Evolutionary conservation across 768 basidiomycete species (phyloP), one percentile per base, ranked within the genome.

Genomic region (Pulveroboletus ravenelii): DNA sequence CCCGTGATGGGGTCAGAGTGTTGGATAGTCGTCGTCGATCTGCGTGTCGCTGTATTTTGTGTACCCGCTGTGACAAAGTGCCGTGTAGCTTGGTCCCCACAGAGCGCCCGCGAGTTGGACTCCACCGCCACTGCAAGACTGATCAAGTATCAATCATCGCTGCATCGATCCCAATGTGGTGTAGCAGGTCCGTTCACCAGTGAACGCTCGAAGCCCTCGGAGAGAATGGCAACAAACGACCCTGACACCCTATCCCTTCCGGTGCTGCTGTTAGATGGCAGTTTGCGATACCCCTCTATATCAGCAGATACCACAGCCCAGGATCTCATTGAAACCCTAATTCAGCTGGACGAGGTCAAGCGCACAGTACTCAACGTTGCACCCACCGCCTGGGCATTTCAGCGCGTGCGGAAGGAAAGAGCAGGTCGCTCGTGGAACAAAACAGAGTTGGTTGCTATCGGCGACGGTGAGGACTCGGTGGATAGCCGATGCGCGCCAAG

Each of bases 391-490:
- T 92, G 89, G 88, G 84, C 79, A 18, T 64, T 92, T 52, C 88
- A 88, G 65, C 71, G 64, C 47, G 75, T 88, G 40, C 75, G 84
- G 41, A 71, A 65, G 36, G 82, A 89, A 62, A 72, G 68, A 18
- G 68, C 66, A 41, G 87, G 87, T 43, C 72, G 81, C 20, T 63
- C 72, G 48, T 89, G 89, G 87, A 82, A 84, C 56, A 84, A 89
- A 55, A 74, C 78, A 3, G 87, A 88, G 54, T 74, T 92, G 5
- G 76, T 79, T 50, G 69, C 70, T 31, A 74, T 91, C 8, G 80
- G 78, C 31, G 78, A 85, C 62, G 85, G 87, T 87, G 37, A 53
- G 71, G n/a, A 18, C 32, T 48, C 42, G 35, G 48, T 43, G 15
- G 40, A 42, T 30, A 15, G 12, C 14, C 34, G 47, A 37, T 37